Evolutionary conservation across 305 asterid species (phyloP).

Genomic region (Fraxinus sp.): DNA sequence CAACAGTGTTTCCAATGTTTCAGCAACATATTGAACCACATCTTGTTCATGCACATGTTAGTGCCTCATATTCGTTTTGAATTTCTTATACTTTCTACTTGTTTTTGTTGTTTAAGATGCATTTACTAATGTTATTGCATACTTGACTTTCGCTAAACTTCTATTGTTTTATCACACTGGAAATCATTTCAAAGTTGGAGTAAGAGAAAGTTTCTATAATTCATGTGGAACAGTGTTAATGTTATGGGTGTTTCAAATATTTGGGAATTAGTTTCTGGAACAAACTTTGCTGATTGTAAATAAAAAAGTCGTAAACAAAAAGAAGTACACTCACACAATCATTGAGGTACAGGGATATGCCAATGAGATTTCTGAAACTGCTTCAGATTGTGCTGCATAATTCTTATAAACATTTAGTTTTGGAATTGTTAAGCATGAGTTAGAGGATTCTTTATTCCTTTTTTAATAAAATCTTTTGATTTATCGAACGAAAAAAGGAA

Average conservation of each 20-base stretch:
- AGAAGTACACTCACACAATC: background rate
- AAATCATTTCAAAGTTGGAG: background rate
- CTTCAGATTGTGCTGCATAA: background rate
- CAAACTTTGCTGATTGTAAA: background rate
- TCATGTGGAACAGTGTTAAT: background rate
- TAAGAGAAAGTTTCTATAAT: background rate
- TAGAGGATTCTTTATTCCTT: background rate
- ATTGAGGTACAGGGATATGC: background rate
- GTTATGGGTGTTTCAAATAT: constrained; percentile 6
- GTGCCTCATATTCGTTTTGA: constrained; percentile 29
- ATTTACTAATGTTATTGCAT: background rate
- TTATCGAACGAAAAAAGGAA: background rate
- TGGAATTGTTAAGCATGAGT: constrained; percentile 1
- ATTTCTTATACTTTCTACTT: background rate
- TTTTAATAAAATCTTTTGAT: constrained; percentile 5
- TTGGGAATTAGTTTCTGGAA: background rate
- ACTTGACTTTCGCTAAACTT: constrained; percentile 1
- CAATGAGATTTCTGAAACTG: background rate
- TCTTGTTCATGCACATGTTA: constrained; percentile 98
- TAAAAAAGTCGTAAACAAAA: constrained; percentile 4
- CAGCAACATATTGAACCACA: constrained; percentile 98
- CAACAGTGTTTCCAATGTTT: constrained; percentile 94
- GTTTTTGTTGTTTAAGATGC: background rate
- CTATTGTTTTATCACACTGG: background rate
- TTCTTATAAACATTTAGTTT: background rate